phyloP scores from a whole-genome alignment of 1,139 yeast species.

The Hansenula sp. region DNA sequence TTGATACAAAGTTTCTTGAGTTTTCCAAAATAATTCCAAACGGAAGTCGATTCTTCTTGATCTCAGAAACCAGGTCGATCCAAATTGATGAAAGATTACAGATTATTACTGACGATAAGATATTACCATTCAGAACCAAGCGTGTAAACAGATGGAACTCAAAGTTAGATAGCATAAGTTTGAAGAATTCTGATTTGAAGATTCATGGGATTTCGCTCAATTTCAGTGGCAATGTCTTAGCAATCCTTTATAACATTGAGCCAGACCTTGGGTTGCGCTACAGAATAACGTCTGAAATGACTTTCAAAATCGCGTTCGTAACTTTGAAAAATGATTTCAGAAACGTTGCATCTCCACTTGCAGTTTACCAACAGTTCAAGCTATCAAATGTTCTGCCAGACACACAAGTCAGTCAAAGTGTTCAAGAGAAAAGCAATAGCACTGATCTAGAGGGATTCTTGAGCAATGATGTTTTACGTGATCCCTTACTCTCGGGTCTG shows the following conservation, averaged over 20 bases:
- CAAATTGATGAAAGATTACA: constrained; percentile 7
- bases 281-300: constrained; percentile 29
- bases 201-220: constrained; percentile 29
- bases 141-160: constrained; percentile 17
- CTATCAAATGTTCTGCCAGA: constrained; percentile 23
- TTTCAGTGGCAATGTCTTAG: constrained; percentile 28
- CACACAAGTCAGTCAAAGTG: not conserved
- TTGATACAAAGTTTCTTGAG: constrained; percentile 8
- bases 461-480: constrained; percentile 14
- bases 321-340: constrained; percentile 25
- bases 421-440: not conserved
- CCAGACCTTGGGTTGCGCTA: constrained; percentile 28
- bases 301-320: constrained; percentile 26
- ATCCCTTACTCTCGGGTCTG: constrained; percentile 15
- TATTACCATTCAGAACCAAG: constrained; percentile 12
- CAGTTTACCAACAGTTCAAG: constrained; percentile 32
- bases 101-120: constrained; percentile 9
- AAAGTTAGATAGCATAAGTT: constrained; percentile 18
- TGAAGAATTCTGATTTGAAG: constrained; percentile 12
- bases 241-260: constrained; percentile 30
- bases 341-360: constrained; percentile 24
- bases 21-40: constrained; percentile 11
- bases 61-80: constrained; percentile 7
- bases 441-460: constrained; percentile 24
- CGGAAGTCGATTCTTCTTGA: constrained; percentile 4